A percentile compares a stretch with the other conserved stretches of the same genome.
Conservation (phyloP, 192 early-diverging fungal genomes). For the Mortierella antarctica region DNA sequence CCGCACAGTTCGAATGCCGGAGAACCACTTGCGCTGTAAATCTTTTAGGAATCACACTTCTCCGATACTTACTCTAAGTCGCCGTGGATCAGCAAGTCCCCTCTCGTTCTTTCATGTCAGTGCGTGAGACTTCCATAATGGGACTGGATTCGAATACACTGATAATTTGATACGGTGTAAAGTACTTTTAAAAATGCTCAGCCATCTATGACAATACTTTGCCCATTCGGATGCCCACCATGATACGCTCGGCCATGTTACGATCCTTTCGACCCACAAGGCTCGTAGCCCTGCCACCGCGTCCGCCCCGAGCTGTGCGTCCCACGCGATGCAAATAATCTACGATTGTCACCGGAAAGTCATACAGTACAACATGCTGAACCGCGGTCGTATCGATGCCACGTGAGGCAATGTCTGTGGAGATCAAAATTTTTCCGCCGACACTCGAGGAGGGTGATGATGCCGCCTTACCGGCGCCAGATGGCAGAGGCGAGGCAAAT, state of each 20-base stretch:
- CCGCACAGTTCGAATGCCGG: too few species aligned
- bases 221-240: constrained; percentile 63
- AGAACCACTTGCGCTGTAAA: too few species aligned
- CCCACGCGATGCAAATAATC: constrained; percentile 96
- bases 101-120: too few species aligned
- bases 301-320: constrained; percentile 87
- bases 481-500: constrained; percentile 17
- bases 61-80: too few species aligned
- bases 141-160: too few species aligned
- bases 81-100: too few species aligned
- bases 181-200: background rate
- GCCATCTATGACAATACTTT: constrained; percentile 60
- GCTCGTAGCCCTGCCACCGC: constrained; percentile 81
- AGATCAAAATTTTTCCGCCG: constrained; percentile 74
- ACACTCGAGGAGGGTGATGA: background rate
- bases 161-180: background rate
- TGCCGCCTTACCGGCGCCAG: background rate
- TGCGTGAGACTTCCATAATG: too few species aligned
- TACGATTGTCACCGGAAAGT: constrained; percentile 90
- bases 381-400: constrained; percentile 91
- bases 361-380: constrained; percentile 89
- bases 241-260: constrained; percentile 73
- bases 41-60: too few species aligned
- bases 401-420: constrained; percentile 91
- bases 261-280: constrained; percentile 81